These are phyloP conservation scores for Rhodotorula glutinis DNA, from an alignment of 1,284 basidiomycete species.

Conservation along the genomic window DNA sequence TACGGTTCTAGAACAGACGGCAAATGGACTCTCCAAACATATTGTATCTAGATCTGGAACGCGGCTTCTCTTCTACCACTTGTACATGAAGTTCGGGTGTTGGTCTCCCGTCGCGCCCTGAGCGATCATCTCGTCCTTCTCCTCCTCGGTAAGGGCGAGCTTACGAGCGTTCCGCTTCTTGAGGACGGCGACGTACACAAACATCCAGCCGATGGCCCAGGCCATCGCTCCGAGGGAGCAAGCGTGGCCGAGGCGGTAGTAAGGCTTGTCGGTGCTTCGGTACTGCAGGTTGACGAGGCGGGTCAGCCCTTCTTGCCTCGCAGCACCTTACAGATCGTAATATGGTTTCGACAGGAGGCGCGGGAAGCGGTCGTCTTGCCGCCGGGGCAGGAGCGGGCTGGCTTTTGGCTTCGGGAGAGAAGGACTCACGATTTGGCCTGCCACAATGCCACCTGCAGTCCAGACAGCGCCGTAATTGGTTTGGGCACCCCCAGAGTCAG, in stretches of 20 bases:
- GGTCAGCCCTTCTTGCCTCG: not conserved
- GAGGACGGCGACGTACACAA: conserved; percentile 10
- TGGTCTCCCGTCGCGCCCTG: conserved; percentile 12
- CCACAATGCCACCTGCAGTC: not conserved
- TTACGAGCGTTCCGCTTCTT: conserved; percentile 17
- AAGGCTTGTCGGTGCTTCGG: conserved; percentile 7
- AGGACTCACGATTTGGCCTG: not conserved
- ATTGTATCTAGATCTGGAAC: too few relatives aligned
- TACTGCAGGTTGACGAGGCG: not conserved
- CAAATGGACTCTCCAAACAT: too few relatives aligned
- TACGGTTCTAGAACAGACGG: too few relatives aligned
- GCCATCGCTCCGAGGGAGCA: conserved; percentile 12
- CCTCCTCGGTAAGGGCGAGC: conserved; percentile 17
- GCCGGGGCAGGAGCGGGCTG: too few relatives aligned
- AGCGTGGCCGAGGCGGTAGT: conserved; percentile 21
- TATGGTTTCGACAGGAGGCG: too few relatives aligned
- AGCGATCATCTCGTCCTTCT: conserved; percentile 15
- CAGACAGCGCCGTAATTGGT: too few relatives aligned
- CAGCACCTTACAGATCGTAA: too few relatives aligned
- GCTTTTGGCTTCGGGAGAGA: too few relatives aligned
- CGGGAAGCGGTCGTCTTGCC: too few relatives aligned
- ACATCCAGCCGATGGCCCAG: not conserved
- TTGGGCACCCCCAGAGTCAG: too few relatives aligned
- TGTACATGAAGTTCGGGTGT: conserved; percentile 16
- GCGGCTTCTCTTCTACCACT: not conserved